Evolutionary conservation across 2,329 filamentous ascomycete species (phyloP).

Genomic region (Chaetomium olivaceum): DNA sequence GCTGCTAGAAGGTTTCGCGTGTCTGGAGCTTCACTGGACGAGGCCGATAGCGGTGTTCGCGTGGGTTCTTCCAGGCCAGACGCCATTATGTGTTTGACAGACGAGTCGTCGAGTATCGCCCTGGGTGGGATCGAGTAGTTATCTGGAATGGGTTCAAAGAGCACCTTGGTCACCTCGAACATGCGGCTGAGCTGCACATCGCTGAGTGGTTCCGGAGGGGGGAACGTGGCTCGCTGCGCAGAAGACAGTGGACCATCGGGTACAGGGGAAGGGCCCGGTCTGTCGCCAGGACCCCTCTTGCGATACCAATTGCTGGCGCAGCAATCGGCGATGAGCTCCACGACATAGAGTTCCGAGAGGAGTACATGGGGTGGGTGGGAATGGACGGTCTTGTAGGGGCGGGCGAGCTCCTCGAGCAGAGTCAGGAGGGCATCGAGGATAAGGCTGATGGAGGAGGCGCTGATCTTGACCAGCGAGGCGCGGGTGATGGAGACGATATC

Average conservation of each 20-base stretch:
- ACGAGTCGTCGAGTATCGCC: constrained; percentile 57
- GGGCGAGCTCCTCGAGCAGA: constrained; percentile 59
- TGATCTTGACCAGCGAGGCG: constrained; percentile 62
- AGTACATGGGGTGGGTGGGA: constrained; percentile 61
- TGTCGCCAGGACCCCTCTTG: constrained; percentile 25
- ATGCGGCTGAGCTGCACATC: constrained; percentile 55
- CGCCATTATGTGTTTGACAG: constrained; percentile 42
- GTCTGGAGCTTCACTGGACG: constrained; percentile 43
- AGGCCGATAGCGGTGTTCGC: constrained; percentile 37
- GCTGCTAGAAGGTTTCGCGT: constrained; percentile 38
- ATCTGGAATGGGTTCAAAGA: constrained; percentile 62
- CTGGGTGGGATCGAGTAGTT: constrained; percentile 56
- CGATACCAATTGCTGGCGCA: constrained; percentile 61
- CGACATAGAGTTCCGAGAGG: constrained; percentile 64
- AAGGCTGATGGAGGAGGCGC: constrained; percentile 52
- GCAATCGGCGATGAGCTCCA: constrained; percentile 65
- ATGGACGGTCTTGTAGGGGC: constrained; percentile 53
- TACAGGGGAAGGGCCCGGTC: constrained; percentile 23
- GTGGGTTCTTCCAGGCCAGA: constrained; percentile 33
- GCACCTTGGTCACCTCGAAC: constrained; percentile 56
- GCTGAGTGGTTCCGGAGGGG: constrained; percentile 46
- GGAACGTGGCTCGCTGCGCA: constrained; percentile 31
- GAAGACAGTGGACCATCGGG: constrained; percentile 23
- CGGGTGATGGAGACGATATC: constrained; percentile 62
- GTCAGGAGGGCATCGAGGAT: constrained; percentile 60